Evolutionary conservation across 2,329 filamentous ascomycete species (phyloP), one percentile per base, ranked within the genome.

Genomic region (Pseudogymnoascus sp.): DNA sequence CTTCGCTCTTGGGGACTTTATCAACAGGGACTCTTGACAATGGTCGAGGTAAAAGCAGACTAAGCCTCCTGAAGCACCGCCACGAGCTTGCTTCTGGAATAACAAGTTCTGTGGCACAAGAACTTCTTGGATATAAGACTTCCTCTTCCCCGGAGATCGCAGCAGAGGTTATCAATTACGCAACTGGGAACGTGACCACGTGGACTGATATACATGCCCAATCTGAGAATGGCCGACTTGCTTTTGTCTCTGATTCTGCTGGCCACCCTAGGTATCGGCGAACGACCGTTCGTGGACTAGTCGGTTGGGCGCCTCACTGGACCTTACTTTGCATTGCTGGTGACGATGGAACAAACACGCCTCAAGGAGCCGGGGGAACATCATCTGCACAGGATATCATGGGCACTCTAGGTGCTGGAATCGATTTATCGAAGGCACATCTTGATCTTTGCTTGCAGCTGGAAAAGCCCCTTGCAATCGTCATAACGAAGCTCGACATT

Each of bases 281-380:
- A 63, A 98, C 93, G 5, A 93, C 91, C 2, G 80, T 98, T 61
- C 85, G 93, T 65, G 92, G 93, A 0, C 80, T 99, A n/a, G 83
- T 99, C 66, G 95, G 93, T 53, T 98, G 95, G 93, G 90, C 90
- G 38, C 95, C 95, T 7, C 92, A 98, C 73, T 99, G 95, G 88
- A 92, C 90, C 1, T 75, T 96, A 22, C 81, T 98, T 2, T 97
- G 96, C 68, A 86, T 98, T 65, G 87, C 91, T 56, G 91, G 91
- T 37, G 89, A 95, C 70, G 89, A 89, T 66, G 80, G 82, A 10
- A 85, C 88, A 11, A 70, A 73, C 53, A 71, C 72, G 46, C 60
- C 65, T n/a, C 66, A 62, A 24, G 61, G 63, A 50, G 70, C 73
- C 28, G 68, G 70, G 12, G 72, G 74, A n/a, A 82, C 81, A 0